Evolutionary conservation across 2,329 filamentous ascomycete species (phyloP).

Genomic region (Aphanocladium album): DNA sequence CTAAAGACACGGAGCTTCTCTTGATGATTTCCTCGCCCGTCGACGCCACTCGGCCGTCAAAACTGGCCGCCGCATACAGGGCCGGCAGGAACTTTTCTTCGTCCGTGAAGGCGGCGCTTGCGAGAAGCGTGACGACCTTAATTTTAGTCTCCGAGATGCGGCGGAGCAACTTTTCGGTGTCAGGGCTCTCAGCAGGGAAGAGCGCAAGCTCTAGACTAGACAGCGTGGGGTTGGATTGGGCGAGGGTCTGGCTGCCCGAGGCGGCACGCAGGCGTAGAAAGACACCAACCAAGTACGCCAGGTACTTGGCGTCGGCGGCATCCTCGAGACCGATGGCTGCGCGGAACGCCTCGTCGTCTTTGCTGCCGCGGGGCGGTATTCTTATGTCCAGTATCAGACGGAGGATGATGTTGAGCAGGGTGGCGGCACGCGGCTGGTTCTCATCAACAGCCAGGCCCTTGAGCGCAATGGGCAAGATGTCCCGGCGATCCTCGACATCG

Average conservation of each 20-base stretch:
- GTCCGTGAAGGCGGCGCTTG: conserved; percentile 81
- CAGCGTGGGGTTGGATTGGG: conserved; percentile 29
- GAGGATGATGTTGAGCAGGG: conserved; percentile 78
- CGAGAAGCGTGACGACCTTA: conserved; percentile 64
- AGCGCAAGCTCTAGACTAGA: conserved; percentile 25
- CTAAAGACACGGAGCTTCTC: conserved; percentile 67
- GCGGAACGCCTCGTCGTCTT: conserved; percentile 69
- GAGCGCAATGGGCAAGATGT: conserved; percentile 58
- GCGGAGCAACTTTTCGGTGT: conserved; percentile 55
- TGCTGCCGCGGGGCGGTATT: conserved; percentile 70
- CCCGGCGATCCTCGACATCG: conserved; percentile 56
- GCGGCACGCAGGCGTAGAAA: conserved; percentile 50
- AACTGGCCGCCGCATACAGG: conserved; percentile 75
- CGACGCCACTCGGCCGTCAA: conserved; percentile 75
- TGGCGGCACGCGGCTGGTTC: conserved; percentile 34
- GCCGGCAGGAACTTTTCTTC: conserved; percentile 78
- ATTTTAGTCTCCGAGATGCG: conserved; percentile 43
- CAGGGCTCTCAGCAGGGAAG: conserved; percentile 37
- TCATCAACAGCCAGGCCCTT: conserved; percentile 28
- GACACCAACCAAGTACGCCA: conserved; percentile 71
- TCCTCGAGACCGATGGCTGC: conserved; percentile 61
- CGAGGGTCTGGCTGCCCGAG: conserved; percentile 27
- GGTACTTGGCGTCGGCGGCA: conserved; percentile 63
- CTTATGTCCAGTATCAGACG: conserved; percentile 66
- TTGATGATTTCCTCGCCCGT: conserved; percentile 88